Percentiles rank a stretch among this genome's conserved stretches.
These are phyloP conservation scores for Aspergillus piperis DNA, from an alignment of 2,329 filamentous ascomycete species.

Conservation along the genomic window DNA sequence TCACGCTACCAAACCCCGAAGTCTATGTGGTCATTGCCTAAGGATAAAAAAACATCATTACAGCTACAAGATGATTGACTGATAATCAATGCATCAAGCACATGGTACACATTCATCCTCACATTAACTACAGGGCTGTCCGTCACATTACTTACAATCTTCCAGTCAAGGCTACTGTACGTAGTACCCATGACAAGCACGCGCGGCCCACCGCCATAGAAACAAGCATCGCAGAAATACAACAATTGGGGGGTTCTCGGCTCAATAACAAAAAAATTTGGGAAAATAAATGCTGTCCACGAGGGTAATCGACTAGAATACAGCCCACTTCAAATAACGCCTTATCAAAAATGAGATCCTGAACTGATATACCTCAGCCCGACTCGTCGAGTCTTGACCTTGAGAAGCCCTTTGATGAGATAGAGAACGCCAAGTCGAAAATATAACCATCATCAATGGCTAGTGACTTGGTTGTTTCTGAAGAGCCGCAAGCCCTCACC, in stretches of 20 bases:
- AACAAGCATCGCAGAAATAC: slow-evolving; percentile 16
- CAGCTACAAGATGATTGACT: too few relatives aligned
- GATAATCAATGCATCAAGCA: background rate
- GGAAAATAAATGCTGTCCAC: slow-evolving; percentile 12
- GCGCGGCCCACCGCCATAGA: slow-evolving; percentile 13
- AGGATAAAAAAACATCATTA: too few relatives aligned
- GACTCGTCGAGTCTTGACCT: slow-evolving; percentile 1
- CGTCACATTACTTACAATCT: slow-evolving; percentile 24
- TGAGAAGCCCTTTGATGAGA: background rate
- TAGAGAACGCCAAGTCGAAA: background rate
- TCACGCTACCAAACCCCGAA: too few relatives aligned
- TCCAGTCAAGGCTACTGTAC: slow-evolving; percentile 6
- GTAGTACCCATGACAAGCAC: slow-evolving; percentile 5
- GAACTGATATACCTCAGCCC: slow-evolving; percentile 14
- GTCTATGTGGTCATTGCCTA: too few relatives aligned
- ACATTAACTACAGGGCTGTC: slow-evolving; percentile 31
- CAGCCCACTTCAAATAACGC: slow-evolving; percentile 22
- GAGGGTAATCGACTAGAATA: slow-evolving; percentile 15
- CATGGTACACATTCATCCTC: slow-evolving; percentile 29
- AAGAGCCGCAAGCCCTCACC: background rate
- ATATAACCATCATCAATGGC: background rate
- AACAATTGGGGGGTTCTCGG: slow-evolving; percentile 9
- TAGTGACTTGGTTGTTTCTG: background rate
- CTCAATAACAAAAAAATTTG: slow-evolving; percentile 14
- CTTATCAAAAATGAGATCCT: slow-evolving; percentile 22